Evolutionary conservation across 2,329 filamentous ascomycete species (phyloP).

Genomic region (Rutstroemia sp.): DNA sequence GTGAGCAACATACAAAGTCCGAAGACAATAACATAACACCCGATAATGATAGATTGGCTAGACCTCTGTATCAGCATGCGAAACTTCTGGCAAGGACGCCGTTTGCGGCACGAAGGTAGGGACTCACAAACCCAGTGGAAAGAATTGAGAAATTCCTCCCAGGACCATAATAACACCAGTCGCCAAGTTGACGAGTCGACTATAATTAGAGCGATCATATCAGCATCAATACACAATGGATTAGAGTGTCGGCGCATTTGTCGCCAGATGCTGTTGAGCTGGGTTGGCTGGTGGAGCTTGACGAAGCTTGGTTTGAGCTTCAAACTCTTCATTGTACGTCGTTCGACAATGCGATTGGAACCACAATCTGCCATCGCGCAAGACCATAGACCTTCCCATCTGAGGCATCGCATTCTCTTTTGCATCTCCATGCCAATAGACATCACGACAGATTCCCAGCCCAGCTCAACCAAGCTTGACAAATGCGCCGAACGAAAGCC

Average conservation of each 20-base stretch:
- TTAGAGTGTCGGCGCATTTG: not conserved
- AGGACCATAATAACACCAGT: conserved; percentile 82
- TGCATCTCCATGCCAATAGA: not conserved
- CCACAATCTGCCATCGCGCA: not conserved
- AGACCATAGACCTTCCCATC: not conserved
- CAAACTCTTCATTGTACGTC: not conserved
- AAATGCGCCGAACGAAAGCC: conserved; percentile 5
- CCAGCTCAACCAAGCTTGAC: not conserved
- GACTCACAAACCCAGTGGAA: conserved; percentile 29
- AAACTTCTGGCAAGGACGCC: not conserved
- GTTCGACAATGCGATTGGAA: not conserved
- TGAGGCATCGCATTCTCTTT: not conserved
- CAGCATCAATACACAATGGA: conserved; percentile 17
- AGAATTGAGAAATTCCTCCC: conserved; percentile 71
- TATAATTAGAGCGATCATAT: conserved; percentile 35
- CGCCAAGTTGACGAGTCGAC: conserved; percentile 89
- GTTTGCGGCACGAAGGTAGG: conserved; percentile 20
- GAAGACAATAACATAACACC: conserved; percentile 84
- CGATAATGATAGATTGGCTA: conserved; percentile 69
- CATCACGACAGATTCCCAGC: not conserved
- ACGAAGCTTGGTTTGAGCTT: conserved; percentile 1
- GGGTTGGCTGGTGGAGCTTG: not conserved
- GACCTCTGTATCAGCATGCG: conserved; percentile 5
- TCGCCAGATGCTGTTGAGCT: conserved; percentile 15
- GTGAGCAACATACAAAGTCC: conserved; percentile 58